phyloP scores from a whole-genome alignment of 1,139 yeast genomes.

The Taiozyma sp. region DNA sequence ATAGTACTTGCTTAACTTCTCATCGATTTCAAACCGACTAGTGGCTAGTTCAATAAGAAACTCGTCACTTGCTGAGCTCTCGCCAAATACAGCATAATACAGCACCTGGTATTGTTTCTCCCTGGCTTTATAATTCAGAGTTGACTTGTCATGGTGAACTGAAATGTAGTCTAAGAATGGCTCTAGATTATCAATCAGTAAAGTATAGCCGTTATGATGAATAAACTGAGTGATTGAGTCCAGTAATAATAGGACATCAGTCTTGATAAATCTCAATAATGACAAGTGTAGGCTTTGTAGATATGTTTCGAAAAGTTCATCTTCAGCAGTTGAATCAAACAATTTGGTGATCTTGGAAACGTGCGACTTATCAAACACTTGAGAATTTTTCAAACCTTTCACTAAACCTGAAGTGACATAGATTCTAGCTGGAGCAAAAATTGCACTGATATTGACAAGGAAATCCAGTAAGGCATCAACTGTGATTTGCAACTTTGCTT shows the following conservation, averaged over 20 bases:
- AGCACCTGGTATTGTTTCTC: constrained; percentile 19
- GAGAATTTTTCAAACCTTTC: constrained; percentile 39
- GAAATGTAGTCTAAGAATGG: constrained; percentile 30
- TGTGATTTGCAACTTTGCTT: constrained; percentile 26
- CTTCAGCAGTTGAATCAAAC: constrained; percentile 56
- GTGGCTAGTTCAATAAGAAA: constrained; percentile 28
- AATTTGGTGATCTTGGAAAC: constrained; percentile 34
- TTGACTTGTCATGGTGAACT: constrained; percentile 7
- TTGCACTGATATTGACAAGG: constrained; percentile 41
- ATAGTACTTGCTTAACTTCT: constrained; percentile 8
- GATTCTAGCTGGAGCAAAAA: constrained; percentile 72
- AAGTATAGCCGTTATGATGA: constrained; percentile 35
- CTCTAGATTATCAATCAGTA: constrained; percentile 34
- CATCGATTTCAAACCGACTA: constrained; percentile 12
- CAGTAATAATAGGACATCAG: constrained; percentile 10
- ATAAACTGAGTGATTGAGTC: constrained; percentile 31
- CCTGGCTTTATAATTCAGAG: neutral
- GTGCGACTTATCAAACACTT: constrained; percentile 29
- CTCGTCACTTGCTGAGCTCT: constrained; percentile 10
- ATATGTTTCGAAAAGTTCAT: constrained; percentile 47
- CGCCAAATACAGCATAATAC: constrained; percentile 19
- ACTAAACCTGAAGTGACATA: constrained; percentile 56
- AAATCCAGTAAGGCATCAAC: constrained; percentile 35
- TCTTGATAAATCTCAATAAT: constrained; percentile 30
- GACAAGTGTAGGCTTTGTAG: constrained; percentile 48